A percentile compares a stretch with the other conserved stretches of the same genome.
These are phyloP conservation scores for Phytophthora quininea DNA, from an alignment of 352 stramenopile genomes.

Conservation along the genomic window DNA sequence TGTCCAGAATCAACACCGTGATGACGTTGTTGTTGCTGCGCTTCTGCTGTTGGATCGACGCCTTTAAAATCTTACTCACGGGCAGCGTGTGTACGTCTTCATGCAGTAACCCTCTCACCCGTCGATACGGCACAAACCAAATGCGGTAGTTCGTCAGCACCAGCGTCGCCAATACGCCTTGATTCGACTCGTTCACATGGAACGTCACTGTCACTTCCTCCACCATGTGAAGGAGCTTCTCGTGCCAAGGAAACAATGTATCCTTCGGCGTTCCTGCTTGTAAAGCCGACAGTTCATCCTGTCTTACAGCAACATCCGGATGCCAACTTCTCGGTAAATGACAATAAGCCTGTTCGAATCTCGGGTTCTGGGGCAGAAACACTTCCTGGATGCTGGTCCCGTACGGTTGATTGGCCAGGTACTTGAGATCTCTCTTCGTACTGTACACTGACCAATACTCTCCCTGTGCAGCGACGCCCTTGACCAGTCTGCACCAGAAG, in stretches of 20 bases:
- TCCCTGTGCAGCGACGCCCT: conserved; percentile 57
- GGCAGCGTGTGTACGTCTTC: conserved; percentile 87
- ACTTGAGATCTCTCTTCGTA: conserved; percentile 76
- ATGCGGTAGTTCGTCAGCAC: conserved; percentile 86
- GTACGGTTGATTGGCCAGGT: conserved; percentile 71
- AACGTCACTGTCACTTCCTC: conserved; percentile 90
- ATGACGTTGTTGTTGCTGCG: conserved; percentile 82
- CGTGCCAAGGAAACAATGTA: conserved; percentile 82
- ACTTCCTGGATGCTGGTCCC: conserved; percentile 80
- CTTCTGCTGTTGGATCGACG: conserved; percentile 80
- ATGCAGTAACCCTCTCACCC: conserved; percentile 74
- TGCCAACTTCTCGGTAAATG: conserved; percentile 85
- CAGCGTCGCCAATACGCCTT: conserved; percentile 80
- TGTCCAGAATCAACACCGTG: conserved; percentile 78
- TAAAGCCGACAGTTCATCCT: conserved; percentile 72
- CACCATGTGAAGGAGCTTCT: conserved; percentile 86
- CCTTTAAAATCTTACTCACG: conserved; percentile 80
- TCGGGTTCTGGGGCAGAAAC: conserved; percentile 80
- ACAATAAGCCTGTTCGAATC: conserved; percentile 78
- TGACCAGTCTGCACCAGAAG: conserved; percentile 78
- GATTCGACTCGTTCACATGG: conserved; percentile 86
- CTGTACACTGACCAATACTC: conserved; percentile 73
- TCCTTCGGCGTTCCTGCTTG: conserved; percentile 71
- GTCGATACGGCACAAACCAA: conserved; percentile 85
- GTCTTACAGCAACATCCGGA: conserved; percentile 64